Conservation (phyloP, 345 rosid species). For the Bretschneidera sinensis region DNA sequence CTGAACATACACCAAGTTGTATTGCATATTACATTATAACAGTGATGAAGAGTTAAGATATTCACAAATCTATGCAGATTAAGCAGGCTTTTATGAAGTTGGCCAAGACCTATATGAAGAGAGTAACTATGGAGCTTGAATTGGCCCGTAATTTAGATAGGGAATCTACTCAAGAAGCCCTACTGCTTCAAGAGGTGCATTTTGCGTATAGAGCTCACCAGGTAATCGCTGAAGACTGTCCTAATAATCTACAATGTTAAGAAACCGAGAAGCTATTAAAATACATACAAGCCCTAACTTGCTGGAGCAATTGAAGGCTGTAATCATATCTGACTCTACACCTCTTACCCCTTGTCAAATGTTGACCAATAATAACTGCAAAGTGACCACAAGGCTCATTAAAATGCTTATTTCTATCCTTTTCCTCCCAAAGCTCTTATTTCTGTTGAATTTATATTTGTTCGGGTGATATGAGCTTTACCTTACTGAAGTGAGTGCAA, state of each 20-base stretch:
- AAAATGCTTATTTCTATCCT: neutral
- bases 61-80: conserved; percentile 43
- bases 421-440: neutral
- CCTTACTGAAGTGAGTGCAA: too few relatives aligned
- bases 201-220: conserved; percentile 80
- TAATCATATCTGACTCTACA: neutral
- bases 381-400: too few relatives aligned
- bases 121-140: conserved; percentile 74
- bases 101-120: conserved; percentile 68
- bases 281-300: neutral
- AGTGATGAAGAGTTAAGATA: neutral
- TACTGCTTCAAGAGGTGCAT: conserved; percentile 76
- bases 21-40: too few relatives aligned
- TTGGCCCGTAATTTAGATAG: conserved; percentile 45
- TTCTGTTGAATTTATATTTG: neutral
- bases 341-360: neutral
- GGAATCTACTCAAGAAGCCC: conserved; percentile 64
- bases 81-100: conserved; percentile 67
- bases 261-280: neutral
- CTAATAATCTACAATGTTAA: neutral
- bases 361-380: too few relatives aligned
- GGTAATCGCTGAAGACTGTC: conserved; percentile 40
- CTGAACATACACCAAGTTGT: neutral
- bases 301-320: neutral
- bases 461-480: too few relatives aligned